phyloP scores from a whole-genome alignment of 257 asterid species.

The Forsythia viridissima region DNA sequence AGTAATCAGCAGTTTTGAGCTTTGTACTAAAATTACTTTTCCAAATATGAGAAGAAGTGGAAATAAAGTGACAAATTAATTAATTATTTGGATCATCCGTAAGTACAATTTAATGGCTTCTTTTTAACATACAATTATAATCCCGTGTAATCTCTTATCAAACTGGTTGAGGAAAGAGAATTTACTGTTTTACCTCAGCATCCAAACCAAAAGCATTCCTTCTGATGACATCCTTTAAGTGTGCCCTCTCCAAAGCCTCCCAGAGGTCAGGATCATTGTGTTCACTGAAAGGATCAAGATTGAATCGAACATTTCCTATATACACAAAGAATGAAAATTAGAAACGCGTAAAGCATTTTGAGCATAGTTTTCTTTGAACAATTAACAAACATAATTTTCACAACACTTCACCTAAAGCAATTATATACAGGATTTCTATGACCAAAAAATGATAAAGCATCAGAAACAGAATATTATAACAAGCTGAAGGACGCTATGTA shows the following conservation, averaged over 20 bases:
- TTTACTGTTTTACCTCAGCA: slow-evolving; percentile 61
- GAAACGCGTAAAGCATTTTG: not conserved
- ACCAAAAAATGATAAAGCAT: not conserved
- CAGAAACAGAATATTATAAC: not conserved
- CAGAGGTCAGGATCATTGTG: slow-evolving; percentile 80
- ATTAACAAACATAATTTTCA: not conserved
- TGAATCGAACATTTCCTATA: slow-evolving; percentile 76
- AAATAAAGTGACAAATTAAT: not conserved
- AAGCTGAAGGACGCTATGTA: slow-evolving; percentile 24
- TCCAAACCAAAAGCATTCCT: slow-evolving; percentile 70
- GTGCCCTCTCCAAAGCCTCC: slow-evolving; percentile 90
- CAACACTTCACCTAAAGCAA: not conserved
- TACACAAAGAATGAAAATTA: not conserved
- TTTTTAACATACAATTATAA: not conserved
- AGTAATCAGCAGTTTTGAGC: not conserved
- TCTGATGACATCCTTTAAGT: slow-evolving; percentile 72
- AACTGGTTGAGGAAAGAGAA: not conserved
- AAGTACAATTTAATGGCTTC: not conserved
- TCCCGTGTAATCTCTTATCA: not conserved
- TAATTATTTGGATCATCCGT: not conserved
- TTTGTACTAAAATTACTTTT: not conserved
- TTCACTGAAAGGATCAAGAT: slow-evolving; percentile 87
- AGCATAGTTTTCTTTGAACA: not conserved
- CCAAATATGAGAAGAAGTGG: not conserved
- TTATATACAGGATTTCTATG: not conserved